Percentiles rank a stretch among this genome's conserved stretches.
These are phyloP conservation scores for Fistulina hepatica DNA, from an alignment of 1,284 basidiomycete species.

Conservation along the genomic window DNA sequence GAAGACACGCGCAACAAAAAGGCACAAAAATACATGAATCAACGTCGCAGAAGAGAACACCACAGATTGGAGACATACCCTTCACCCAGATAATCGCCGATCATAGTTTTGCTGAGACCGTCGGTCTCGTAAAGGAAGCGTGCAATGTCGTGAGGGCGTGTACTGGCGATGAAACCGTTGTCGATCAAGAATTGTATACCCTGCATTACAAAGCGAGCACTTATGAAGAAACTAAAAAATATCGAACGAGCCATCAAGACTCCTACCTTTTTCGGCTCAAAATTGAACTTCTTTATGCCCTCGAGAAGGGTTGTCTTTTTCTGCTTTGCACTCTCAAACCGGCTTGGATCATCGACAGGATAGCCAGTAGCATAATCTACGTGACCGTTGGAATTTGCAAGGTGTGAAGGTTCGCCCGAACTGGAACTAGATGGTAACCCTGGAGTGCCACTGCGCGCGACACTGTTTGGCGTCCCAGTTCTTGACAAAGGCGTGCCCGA, in stretches of 20 bases:
- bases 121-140: constrained; percentile 83
- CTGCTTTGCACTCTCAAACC: constrained; percentile 94
- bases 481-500: no score
- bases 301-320: constrained; percentile 94
- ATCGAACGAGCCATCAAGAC: constrained; percentile 8
- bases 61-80: constrained; percentile 59
- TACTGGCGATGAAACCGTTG: constrained; percentile 78
- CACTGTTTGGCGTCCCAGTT: no score
- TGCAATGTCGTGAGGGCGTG: constrained; percentile 74
- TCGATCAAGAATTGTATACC: constrained; percentile 87
- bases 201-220: constrained; percentile 28
- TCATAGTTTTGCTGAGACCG: constrained; percentile 90
- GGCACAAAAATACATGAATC: neutral
- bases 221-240: constrained; percentile 4
- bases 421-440: no score
- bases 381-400: no score
- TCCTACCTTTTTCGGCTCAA: constrained; percentile 87
- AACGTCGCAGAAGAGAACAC: no score
- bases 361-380: no score
- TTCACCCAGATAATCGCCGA: constrained; percentile 97
- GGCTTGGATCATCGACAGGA: constrained; percentile 75
- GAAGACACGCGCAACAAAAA: constrained; percentile 6
- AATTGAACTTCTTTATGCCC: constrained; percentile 97
- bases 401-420: no score
- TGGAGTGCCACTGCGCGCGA: no score